These are phyloP conservation scores for Mucor ambiguus DNA, from an alignment of 371 early-diverging fungal genomes.

Conservation along the genomic window DNA sequence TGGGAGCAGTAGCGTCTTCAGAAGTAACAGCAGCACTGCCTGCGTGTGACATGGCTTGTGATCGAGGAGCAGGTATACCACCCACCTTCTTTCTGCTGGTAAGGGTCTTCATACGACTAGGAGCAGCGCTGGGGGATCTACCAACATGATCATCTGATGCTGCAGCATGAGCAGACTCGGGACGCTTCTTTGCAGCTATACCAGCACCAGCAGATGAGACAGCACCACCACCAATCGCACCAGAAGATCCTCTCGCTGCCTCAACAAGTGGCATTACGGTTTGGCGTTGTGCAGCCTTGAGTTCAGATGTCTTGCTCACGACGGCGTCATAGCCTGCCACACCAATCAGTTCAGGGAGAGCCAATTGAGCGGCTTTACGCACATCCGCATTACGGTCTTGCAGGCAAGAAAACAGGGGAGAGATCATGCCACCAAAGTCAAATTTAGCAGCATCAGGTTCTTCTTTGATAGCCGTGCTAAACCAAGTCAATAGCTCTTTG, in stretches of 20 bases:
- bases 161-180: constrained; percentile 8
- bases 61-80: constrained; percentile 22
- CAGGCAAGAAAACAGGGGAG: constrained; percentile 76
- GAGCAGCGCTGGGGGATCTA: constrained; percentile 1
- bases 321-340: constrained; percentile 67
- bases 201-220: background rate
- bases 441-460: constrained; percentile 36
- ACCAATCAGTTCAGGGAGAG: constrained; percentile 64
- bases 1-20: constrained; percentile 40
- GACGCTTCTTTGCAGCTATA: constrained; percentile 4
- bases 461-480: constrained; percentile 55
- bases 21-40: constrained; percentile 14
- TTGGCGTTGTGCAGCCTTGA: constrained; percentile 70
- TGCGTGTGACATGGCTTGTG: constrained; percentile 24
- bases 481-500: constrained; percentile 86
- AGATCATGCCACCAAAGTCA: constrained; percentile 68
- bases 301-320: constrained; percentile 60
- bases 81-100: constrained; percentile 21
- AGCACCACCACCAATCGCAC: background rate
- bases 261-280: constrained; percentile 73
- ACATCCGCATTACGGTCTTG: constrained; percentile 91
- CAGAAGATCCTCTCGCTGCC: constrained; percentile 53
- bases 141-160: constrained; percentile 11
- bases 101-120: constrained; percentile 25
- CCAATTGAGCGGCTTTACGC: constrained; percentile 79